Percentiles rank a stretch among this genome's conserved stretches.
Evolutionary conservation across 148 eudicot species (phyloP).

Genomic region (Amaranthus cruentus): DNA sequence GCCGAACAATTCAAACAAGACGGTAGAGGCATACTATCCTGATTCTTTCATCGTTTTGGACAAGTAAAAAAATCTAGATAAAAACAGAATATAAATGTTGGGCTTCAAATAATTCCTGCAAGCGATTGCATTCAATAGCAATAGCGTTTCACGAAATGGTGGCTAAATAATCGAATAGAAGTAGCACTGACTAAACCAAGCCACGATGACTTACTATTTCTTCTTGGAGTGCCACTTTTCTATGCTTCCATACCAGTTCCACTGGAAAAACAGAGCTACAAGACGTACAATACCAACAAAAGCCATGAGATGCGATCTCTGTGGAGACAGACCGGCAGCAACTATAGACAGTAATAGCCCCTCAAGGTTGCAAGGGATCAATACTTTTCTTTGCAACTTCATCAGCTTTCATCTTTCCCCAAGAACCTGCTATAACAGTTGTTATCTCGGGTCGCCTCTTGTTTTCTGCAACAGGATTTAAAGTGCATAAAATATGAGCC

Average conservation of each 20-base stretch:
- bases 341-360: constrained; percentile 57
- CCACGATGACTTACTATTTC: constrained; percentile 34
- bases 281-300: constrained; percentile 61
- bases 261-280: constrained; percentile 62
- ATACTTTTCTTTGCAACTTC: constrained; percentile 77
- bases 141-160: background rate
- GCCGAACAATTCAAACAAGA: background rate
- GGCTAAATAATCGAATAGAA: background rate
- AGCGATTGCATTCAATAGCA: background rate
- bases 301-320: constrained; percentile 76
- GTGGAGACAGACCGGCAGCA: constrained; percentile 88
- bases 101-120: background rate
- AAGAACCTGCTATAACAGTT: constrained; percentile 64
- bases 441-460: constrained; percentile 66
- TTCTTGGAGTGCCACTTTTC: constrained; percentile 59
- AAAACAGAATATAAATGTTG: background rate
- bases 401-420: constrained; percentile 79
- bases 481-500: background rate
- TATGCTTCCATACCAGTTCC: constrained; percentile 71
- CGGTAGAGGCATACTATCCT: background rate
- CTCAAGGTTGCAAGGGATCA: constrained; percentile 75
- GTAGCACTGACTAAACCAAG: background rate
- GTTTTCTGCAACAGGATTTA: constrained; percentile 43
- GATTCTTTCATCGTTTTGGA: no score
- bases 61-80: background rate